Conservation (phyloP, 2,329 filamentous ascomycete genomes). For the Pseudocercospora cruenta region DNA sequence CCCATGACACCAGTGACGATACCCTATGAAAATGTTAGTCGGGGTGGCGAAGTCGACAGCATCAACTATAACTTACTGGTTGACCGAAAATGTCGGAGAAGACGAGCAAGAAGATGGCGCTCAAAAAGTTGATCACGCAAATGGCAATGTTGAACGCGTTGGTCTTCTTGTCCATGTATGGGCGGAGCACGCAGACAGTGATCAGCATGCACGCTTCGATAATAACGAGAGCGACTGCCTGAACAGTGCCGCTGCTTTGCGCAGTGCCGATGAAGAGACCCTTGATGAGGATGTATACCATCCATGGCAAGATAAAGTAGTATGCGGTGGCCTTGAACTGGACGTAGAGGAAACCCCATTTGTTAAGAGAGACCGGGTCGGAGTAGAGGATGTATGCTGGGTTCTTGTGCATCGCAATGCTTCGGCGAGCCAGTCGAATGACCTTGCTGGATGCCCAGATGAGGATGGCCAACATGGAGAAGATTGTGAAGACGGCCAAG, state of each 20-base stretch:
- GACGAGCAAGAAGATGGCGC: constrained; percentile 83
- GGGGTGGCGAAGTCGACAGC: not conserved
- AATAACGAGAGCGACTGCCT: constrained; percentile 80
- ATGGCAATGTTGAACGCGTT: constrained; percentile 97
- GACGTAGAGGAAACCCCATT: constrained; percentile 97
- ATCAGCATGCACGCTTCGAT: constrained; percentile 81
- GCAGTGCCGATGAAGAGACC: constrained; percentile 83
- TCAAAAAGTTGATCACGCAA: constrained; percentile 85
- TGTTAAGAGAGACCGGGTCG: constrained; percentile 90
- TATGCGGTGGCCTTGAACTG: constrained; percentile 95
- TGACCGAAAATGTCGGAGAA: constrained; percentile 87
- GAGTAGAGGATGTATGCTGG: constrained; percentile 97
- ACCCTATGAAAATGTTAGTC: constrained; percentile 46
- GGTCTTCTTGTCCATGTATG: constrained; percentile 99
- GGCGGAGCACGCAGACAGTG: constrained; percentile 75
- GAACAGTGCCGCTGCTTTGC: constrained; percentile 70
- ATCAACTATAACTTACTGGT: constrained; percentile 58
- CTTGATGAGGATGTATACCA: constrained; percentile 83
- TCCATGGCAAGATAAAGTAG: constrained; percentile 84
- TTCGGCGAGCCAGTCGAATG: constrained; percentile 83
- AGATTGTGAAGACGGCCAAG: constrained; percentile 83
- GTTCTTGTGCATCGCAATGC: constrained; percentile 90
- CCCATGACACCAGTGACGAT: constrained; percentile 87
- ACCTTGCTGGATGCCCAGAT: constrained; percentile 89
- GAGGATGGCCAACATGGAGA: constrained; percentile 77